These are phyloP conservation scores for Calocera cornea DNA, from an alignment of 768 basidiomycete genomes.

Conservation along the genomic window DNA sequence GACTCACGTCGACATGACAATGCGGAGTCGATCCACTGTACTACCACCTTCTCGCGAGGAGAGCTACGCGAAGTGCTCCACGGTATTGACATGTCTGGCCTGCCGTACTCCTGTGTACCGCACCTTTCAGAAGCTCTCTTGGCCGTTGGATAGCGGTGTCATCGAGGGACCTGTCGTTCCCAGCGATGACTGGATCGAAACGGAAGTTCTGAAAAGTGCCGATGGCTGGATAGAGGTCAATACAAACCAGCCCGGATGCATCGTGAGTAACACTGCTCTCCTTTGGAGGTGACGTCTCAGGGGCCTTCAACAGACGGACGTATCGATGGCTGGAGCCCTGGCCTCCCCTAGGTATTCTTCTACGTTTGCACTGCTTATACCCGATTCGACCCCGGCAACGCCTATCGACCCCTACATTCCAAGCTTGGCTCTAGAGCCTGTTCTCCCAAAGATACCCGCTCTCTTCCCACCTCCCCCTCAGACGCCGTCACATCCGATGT, in stretches of 20 bases:
- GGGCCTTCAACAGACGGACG: constrained; percentile 2
- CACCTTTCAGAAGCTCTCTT: constrained; percentile 43
- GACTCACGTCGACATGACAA: constrained; percentile 57
- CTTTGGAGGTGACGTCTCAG: too few species aligned
- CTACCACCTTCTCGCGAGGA: constrained; percentile 32
- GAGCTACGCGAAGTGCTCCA: constrained; percentile 29
- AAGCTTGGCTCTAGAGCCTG: constrained; percentile 16
- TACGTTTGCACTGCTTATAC: neutral
- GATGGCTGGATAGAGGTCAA: constrained; percentile 65
- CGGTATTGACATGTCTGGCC: constrained; percentile 45
- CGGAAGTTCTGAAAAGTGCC: constrained; percentile 50
- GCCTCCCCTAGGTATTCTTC: neutral
- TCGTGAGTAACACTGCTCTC: constrained; percentile 40
- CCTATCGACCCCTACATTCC: neutral
- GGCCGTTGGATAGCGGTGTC: constrained; percentile 37
- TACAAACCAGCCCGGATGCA: constrained; percentile 30
- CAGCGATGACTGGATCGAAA: constrained; percentile 63
- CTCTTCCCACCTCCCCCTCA: constrained; percentile 67
- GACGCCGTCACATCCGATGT: constrained; percentile 59
- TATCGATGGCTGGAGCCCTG: neutral
- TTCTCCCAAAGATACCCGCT: constrained; percentile 42
- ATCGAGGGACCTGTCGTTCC: constrained; percentile 55
- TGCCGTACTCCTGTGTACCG: constrained; percentile 57
- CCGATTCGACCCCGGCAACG: neutral
- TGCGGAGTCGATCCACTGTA: constrained; percentile 38